A percentile compares a stretch with the other conserved stretches of the same genome.
Evolutionary conservation across 1,284 basidiomycete species (phyloP).

Genomic region (Trichosporon asahii): DNA sequence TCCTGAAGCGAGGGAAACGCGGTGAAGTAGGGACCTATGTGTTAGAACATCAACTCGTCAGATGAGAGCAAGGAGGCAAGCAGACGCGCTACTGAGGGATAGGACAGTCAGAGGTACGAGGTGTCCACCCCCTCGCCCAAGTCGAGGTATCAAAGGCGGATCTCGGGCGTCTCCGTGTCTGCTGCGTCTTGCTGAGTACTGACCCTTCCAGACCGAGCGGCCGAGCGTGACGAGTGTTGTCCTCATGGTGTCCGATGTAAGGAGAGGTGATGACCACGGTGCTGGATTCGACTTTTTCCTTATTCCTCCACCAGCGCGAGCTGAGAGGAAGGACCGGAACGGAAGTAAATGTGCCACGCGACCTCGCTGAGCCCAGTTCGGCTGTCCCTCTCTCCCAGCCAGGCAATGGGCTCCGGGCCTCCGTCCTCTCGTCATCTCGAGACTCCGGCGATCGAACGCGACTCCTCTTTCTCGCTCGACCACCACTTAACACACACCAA

Average conservation of each 20-base stretch:
- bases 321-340: neutral
- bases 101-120: neutral
- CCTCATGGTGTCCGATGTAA: slow-evolving; percentile 18
- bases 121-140: neutral
- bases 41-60: neutral
- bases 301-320: neutral
- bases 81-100: neutral
- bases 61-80: neutral
- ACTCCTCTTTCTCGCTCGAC: neutral
- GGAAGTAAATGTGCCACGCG: slow-evolving; percentile 19
- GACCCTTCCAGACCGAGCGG: slow-evolving; percentile 55
- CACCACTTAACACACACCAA: slow-evolving; percentile 7
- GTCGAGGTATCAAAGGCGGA: neutral
- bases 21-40: slow-evolving; percentile 85
- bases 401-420: neutral
- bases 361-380: neutral
- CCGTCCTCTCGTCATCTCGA: slow-evolving; percentile 7
- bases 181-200: slow-evolving; percentile 10
- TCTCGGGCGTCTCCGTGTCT: neutral
- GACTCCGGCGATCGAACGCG: slow-evolving; percentile 3
- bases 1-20: slow-evolving; percentile 86
- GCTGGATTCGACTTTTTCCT: slow-evolving; percentile 20
- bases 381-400: no score
- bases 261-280: neutral
- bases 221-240: slow-evolving; percentile 29